These are phyloP conservation scores for Pleurotus giganteus DNA, from an alignment of 768 basidiomycete genomes.

Conservation along the genomic window DNA sequence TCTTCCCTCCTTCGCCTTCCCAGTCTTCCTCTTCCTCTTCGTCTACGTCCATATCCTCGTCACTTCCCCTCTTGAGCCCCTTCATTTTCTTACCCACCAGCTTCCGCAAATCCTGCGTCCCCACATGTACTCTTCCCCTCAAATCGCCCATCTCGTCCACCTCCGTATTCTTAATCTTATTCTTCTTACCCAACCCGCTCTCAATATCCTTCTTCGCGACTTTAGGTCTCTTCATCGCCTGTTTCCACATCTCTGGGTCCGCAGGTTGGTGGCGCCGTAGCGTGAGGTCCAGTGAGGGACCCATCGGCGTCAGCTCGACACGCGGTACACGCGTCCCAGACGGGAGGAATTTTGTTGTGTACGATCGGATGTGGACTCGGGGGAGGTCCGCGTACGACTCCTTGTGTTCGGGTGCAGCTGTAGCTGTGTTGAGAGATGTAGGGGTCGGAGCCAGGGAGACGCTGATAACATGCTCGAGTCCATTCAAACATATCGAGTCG, in stretches of 20 bases:
- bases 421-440: slow-evolving; percentile 45
- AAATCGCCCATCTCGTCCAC: slow-evolving; percentile 98
- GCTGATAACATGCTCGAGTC: slow-evolving; percentile 86
- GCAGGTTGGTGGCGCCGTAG: slow-evolving; percentile 74
- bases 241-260: slow-evolving; percentile 77
- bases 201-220: slow-evolving; percentile 86
- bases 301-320: slow-evolving; percentile 84
- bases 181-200: slow-evolving; percentile 82
- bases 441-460: slow-evolving; percentile 71
- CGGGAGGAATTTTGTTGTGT: slow-evolving; percentile 68
- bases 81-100: slow-evolving; percentile 97
- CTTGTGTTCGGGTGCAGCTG: slow-evolving; percentile 20
- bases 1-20: slow-evolving; percentile 19
- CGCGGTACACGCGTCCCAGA: slow-evolving; percentile 82
- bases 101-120: slow-evolving; percentile 81
- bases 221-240: slow-evolving; percentile 81
- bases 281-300: slow-evolving; percentile 82
- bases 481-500: slow-evolving; percentile 79
- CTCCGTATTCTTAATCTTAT: slow-evolving; percentile 81
- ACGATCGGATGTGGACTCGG: slow-evolving; percentile 85
- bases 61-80: slow-evolving; percentile 59
- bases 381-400: slow-evolving; percentile 57
- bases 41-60: slow-evolving; percentile 14
- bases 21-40: slow-evolving; percentile 19
- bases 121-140: slow-evolving; percentile 87